Conservation (phyloP, 352 stramenopile species). For the Globisporangium paddicum region DNA sequence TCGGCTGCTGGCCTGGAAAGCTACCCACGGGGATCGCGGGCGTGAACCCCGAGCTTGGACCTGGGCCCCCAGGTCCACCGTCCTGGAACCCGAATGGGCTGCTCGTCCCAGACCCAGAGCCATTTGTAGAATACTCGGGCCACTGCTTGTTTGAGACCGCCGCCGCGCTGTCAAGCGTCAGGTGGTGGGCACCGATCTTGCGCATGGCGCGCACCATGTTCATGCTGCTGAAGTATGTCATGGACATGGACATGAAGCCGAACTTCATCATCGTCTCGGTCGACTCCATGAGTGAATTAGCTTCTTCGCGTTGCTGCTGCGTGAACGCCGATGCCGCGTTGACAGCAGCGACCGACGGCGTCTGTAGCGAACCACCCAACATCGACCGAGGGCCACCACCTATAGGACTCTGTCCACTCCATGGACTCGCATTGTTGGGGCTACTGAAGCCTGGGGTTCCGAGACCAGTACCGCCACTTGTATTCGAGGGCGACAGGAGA, state of each 20-base stretch:
- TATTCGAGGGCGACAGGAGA: conserved; percentile 17
- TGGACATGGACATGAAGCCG: conserved; percentile 97
- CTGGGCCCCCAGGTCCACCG: background rate
- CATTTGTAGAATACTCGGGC: conserved; percentile 37
- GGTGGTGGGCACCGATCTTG: conserved; percentile 89
- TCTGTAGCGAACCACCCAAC: background rate
- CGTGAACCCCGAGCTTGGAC: conserved; percentile 27
- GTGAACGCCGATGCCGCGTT: conserved; percentile 38
- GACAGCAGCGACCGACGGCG: conserved; percentile 6
- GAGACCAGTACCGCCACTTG: background rate
- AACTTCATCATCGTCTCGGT: conserved; percentile 99
- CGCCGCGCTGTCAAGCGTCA: conserved; percentile 82
- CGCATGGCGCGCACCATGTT: conserved; percentile 97
- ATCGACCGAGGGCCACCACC: background rate
- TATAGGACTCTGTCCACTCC: conserved; percentile 1
- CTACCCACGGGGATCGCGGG: conserved; percentile 39
- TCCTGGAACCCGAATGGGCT: conserved; percentile 4
- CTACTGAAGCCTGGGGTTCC: background rate
- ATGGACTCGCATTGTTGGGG: conserved; percentile 7
- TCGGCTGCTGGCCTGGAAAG: conserved; percentile 59
- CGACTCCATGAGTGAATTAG: conserved; percentile 90
- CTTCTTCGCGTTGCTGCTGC: conserved; percentile 87
- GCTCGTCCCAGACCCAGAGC: background rate
- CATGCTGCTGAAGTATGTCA: conserved; percentile 97
- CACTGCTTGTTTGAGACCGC: conserved; percentile 57